Conservation (phyloP, 2,329 filamentous ascomycete genomes). For the Aureobasidium sp. region DNA sequence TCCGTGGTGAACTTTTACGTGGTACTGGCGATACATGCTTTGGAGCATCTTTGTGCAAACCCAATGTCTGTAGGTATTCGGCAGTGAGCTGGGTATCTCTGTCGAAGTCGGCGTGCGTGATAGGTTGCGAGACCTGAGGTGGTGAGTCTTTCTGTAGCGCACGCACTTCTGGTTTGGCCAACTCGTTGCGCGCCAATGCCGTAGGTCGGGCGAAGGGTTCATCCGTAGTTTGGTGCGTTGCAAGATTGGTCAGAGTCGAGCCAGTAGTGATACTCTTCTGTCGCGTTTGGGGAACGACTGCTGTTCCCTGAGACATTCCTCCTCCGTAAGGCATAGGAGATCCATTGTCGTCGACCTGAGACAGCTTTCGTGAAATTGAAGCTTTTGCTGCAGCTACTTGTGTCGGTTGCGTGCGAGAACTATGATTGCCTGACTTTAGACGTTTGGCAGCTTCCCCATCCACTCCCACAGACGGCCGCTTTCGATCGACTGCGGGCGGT, state of each 20-base stretch:
- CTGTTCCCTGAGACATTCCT: neutral
- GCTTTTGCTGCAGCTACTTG: neutral
- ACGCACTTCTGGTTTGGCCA: neutral
- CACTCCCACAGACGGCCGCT: neutral
- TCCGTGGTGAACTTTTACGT: neutral
- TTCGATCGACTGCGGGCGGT: neutral
- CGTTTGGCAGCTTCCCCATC: neutral
- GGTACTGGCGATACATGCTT: neutral
- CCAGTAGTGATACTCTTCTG: neutral
- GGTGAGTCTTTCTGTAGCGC: neutral
- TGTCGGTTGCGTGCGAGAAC: too few relatives aligned
- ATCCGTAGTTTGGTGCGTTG: neutral
- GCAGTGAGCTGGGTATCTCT: neutral
- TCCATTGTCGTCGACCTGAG: constrained; percentile 7
- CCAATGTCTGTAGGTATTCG: neutral
- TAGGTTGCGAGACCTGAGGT: neutral
- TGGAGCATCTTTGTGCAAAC: neutral
- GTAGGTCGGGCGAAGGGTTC: neutral
- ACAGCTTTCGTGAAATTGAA: neutral
- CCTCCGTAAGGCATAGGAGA: neutral
- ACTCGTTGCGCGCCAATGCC: neutral
- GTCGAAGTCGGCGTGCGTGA: neutral
- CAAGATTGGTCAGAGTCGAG: neutral
- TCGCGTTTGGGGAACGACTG: neutral
- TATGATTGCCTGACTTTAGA: neutral